phyloP scores from a whole-genome alignment of 129 eudicot species.

The Escallonia herrerae region DNA sequence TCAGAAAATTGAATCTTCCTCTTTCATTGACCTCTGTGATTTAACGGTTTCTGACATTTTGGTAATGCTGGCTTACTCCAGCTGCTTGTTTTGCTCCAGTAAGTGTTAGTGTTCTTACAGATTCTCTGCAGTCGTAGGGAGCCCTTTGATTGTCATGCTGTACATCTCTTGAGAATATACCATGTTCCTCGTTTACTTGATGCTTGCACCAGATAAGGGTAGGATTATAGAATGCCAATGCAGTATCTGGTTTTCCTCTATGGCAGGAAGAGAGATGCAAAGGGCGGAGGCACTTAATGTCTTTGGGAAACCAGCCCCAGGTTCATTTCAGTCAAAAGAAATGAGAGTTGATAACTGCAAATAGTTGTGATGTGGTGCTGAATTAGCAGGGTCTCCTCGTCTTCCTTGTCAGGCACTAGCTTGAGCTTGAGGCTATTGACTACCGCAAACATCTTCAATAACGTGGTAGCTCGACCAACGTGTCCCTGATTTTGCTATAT shows the following conservation, averaged over 20 bases:
- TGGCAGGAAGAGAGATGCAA: conserved; percentile 69
- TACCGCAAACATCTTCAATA: background rate
- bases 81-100: too few species aligned
- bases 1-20: too few species aligned
- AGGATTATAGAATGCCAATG: too few species aligned
- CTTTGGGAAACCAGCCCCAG: conserved; percentile 41
- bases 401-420: background rate
- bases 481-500: background rate
- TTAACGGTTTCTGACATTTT: too few species aligned
- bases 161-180: background rate
- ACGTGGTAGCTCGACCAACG: too few species aligned
- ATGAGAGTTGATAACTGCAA: conserved; percentile 12
- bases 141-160: too few species aligned
- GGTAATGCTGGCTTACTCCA: too few species aligned
- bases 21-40: too few species aligned
- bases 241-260: background rate
- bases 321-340: conserved; percentile 28
- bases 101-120: too few species aligned
- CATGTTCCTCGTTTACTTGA: background rate
- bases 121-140: too few species aligned
- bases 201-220: background rate
- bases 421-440: background rate
- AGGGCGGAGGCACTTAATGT: conserved; percentile 51
- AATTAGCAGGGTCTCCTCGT: background rate
- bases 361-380: background rate